Conservation (phyloP, 306 rosid genomes). For the Ceratonia siliqua region DNA sequence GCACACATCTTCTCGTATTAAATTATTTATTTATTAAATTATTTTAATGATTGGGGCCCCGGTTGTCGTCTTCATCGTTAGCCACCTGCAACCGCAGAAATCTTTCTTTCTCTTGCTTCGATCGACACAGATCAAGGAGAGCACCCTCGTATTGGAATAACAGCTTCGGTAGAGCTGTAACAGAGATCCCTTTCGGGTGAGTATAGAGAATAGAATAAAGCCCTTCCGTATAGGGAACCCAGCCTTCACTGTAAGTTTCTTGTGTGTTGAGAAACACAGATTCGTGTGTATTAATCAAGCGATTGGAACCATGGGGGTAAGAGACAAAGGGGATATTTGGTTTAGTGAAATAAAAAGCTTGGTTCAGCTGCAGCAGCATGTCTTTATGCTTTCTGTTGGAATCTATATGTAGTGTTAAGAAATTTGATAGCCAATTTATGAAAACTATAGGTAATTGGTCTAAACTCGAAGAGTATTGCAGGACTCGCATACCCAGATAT, state of each 20-base stretch:
- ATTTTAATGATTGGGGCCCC: too few species aligned
- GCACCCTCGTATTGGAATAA: constrained; percentile 45
- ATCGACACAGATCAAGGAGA: too few species aligned
- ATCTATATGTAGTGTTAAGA: not conserved
- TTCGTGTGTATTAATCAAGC: too few species aligned
- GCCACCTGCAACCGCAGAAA: not conserved
- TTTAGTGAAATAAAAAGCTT: not conserved
- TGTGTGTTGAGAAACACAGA: too few species aligned
- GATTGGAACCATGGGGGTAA: too few species aligned
- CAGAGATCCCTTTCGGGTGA: constrained; percentile 47
- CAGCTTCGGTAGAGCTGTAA: constrained; percentile 53
- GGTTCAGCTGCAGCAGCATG: not conserved
- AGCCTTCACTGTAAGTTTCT: too few species aligned
- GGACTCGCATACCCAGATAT: too few species aligned
- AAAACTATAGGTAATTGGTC: not conserved
- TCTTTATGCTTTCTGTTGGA: not conserved
- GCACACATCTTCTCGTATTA: too few species aligned
- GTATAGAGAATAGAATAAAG: too few species aligned
- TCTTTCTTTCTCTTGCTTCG: constrained; percentile 60
- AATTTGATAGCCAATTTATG: not conserved
- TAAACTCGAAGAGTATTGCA: too few species aligned
- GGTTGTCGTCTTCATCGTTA: not conserved
- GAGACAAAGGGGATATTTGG: not conserved
- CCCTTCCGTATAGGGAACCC: not conserved
- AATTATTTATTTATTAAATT: too few species aligned